Evolutionary conservation across 345 rosid genomes (phyloP).

Genomic region (Eucalyptus pauciflora): DNA sequence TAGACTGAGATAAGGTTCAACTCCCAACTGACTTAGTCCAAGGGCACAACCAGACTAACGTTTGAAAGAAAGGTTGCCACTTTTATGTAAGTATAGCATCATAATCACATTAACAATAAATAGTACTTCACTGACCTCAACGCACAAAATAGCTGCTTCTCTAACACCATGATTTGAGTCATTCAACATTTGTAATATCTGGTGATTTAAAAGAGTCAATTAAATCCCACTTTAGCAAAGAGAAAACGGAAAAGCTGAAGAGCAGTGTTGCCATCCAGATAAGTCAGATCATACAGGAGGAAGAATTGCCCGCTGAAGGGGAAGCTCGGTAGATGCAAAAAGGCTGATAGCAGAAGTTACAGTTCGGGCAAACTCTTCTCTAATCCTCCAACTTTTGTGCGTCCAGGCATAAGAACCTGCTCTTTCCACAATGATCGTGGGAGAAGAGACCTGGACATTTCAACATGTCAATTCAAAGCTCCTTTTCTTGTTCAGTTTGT

Average conservation of each 20-base stretch:
- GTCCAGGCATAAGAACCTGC: constrained; percentile 97
- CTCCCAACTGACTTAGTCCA: not conserved
- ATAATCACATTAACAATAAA: not conserved
- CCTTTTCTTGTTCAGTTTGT: not conserved
- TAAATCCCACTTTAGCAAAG: not conserved
- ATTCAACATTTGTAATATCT: constrained; percentile 92
- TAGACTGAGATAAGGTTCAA: not conserved
- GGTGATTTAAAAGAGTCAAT: constrained; percentile 1
- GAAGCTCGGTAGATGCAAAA: constrained; percentile 89
- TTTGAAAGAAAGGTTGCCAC: not conserved
- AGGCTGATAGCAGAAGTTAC: constrained; percentile 89
- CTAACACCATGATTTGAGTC: constrained; percentile 85
- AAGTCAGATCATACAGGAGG: constrained; percentile 53
- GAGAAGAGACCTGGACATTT: constrained; percentile 77
- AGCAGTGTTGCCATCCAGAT: not conserved
- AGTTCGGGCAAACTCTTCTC: constrained; percentile 95
- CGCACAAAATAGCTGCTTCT: constrained; percentile 87
- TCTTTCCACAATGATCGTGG: constrained; percentile 93
- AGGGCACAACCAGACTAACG: not conserved
- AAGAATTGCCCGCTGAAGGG: constrained; percentile 94
- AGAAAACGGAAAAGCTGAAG: not conserved
- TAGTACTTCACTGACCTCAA: constrained; percentile 43
- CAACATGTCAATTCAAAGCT: not conserved
- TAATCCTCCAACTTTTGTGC: constrained; percentile 93
- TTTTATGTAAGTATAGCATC: not conserved